Evolutionary conservation across 495 filamentous ascomycete genomes (phyloP), one percentile per base, ranked within the genome.

Genomic region (Tirmania nivea): DNA sequence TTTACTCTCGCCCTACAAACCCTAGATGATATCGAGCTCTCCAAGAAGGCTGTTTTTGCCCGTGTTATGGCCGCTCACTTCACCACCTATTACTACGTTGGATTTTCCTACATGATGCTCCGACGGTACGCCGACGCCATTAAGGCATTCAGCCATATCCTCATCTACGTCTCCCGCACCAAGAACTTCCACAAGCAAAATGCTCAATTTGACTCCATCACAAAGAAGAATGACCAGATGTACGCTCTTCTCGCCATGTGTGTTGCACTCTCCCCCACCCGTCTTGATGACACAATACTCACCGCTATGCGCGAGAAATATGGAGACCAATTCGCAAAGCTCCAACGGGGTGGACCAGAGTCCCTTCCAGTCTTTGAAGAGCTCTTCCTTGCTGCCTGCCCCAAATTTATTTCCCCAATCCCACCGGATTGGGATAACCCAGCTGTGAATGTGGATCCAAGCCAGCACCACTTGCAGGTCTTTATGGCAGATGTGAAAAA

Each of bases 101-200:
- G 90, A 54, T 96, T 97, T 79, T 92, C 85, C 60, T 97, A 97
- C 78, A 96, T 97, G 90, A 97, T 97, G 90, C 88, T 95, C 84
- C 86, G 89, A 68, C 84, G 90, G 65, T 97, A 97, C 65, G 86
- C 84, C 70, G 90, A 97, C 66, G 90, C 90, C 68, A 94, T 96
- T 70, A 86, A 89, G 74, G 90, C 93, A 81, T 97, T 97, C 79
- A 88, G 83, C 74, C 90, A 97, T 75, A 97, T 97, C 69, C 77
- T 97, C 66, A 83, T 97, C 70, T 97, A 97, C 73, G 92, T 96
- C 58, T 93, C 86, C 50, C 79, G 90, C 57, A 97, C 90, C 63
- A 97, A 97, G 82, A 95, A 95, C 73, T 95, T 96, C 78, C 92
- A 96, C 70, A 97, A 97, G 80, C 75, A 76, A 37, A 85, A 81